Evolutionary conservation across 1,284 basidiomycete species (phyloP).

Genomic region (Boletus holoroseus): DNA sequence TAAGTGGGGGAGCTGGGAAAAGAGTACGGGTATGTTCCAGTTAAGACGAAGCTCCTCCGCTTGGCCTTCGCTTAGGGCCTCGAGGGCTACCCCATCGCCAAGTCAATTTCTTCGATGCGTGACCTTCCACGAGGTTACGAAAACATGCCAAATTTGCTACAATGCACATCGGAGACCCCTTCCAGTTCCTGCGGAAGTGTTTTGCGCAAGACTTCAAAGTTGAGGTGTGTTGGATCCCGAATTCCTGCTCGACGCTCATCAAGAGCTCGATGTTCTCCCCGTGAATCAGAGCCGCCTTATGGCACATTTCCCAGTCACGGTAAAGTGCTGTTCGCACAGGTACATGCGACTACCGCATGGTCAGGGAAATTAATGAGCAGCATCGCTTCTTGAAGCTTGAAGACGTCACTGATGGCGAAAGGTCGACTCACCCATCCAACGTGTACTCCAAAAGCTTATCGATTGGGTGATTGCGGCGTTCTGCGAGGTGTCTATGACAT

Average conservation of each 20-base stretch:
- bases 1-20: too few species aligned
- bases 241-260: conserved; percentile 9
- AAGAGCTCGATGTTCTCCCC: not conserved
- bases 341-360: conserved; percentile 19
- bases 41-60: not conserved
- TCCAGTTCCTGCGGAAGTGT: not conserved
- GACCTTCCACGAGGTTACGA: not conserved
- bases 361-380: conserved; percentile 11
- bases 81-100: not conserved
- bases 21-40: not conserved
- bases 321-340: not conserved
- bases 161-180: too few species aligned
- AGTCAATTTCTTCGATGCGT: not conserved
- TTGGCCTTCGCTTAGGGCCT: not conserved
- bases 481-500: not conserved
- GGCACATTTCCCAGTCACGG: not conserved
- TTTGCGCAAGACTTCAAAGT: conserved; percentile 7
- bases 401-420: conserved; percentile 5
- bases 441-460: conserved; percentile 9
- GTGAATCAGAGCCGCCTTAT: not conserved
- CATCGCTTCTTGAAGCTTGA: conserved; percentile 10
- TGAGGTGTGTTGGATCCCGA: conserved; percentile 3
- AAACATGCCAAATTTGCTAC: too few species aligned
- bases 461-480: conserved; percentile 17
- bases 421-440: conserved; percentile 13